Evolutionary conservation across 2,329 filamentous ascomycete genomes (phyloP).

Genomic region (Beauveria pseudobassiana): DNA sequence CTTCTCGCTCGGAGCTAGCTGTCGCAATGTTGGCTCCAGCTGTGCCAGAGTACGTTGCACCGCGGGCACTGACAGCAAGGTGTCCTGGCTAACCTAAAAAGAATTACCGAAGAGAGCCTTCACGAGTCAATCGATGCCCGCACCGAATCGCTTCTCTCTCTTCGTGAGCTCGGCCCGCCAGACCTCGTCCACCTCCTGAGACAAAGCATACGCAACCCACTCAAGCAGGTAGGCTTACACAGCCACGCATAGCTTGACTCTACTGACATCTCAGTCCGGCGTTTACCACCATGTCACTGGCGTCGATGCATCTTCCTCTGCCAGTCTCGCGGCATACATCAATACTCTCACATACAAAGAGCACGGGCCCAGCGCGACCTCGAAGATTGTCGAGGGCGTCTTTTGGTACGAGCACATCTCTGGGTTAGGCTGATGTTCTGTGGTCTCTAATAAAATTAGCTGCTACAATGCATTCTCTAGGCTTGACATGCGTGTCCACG

Average conservation of each 20-base stretch:
- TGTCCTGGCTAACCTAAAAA: slow-evolving; percentile 28
- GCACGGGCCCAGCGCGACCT: slow-evolving; percentile 58
- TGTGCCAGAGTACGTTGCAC: slow-evolving; percentile 59
- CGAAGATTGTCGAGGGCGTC: slow-evolving; percentile 87
- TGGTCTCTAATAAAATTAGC: slow-evolving; percentile 24
- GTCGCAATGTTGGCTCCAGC: slow-evolving; percentile 63
- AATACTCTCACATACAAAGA: slow-evolving; percentile 93
- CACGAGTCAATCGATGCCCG: slow-evolving; percentile 88
- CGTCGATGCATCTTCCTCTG: slow-evolving; percentile 93
- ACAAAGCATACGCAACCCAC: slow-evolving; percentile 49
- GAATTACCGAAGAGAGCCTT: slow-evolving; percentile 87
- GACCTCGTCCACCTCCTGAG: slow-evolving; percentile 95
- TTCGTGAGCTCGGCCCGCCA: slow-evolving; percentile 90
- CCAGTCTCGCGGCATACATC: slow-evolving; percentile 94
- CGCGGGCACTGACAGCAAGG: slow-evolving; percentile 10
- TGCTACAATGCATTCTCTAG: slow-evolving; percentile 99
- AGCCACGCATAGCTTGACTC: not conserved
- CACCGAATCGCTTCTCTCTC: slow-evolving; percentile 75
- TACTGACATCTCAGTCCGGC: slow-evolving; percentile 53
- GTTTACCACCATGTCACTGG: slow-evolving; percentile 98
- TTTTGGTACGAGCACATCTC: slow-evolving; percentile 62
- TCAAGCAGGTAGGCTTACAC: slow-evolving; percentile 40
- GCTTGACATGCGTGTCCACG: slow-evolving; percentile 96
- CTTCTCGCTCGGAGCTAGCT: slow-evolving; percentile 17
- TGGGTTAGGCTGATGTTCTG: slow-evolving; percentile 23